These are phyloP conservation scores for Acanthamoeba lenticulata DNA, from an alignment of 208 protist genomes.

Conservation along the genomic window DNA sequence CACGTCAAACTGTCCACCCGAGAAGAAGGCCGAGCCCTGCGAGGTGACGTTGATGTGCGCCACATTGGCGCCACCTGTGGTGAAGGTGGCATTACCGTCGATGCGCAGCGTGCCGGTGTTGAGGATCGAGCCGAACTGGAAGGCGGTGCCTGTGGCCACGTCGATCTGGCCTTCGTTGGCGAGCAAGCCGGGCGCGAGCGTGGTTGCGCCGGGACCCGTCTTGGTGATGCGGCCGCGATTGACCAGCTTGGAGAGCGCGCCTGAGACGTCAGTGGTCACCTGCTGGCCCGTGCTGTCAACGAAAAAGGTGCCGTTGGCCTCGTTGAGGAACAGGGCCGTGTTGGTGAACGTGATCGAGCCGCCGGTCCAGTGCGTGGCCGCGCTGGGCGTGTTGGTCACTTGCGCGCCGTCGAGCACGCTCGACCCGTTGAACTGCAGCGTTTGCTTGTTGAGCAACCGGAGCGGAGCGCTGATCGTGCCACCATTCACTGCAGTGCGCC, in stretches of 20 bases:
- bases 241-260: not conserved
- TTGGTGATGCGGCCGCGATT: slow-evolving; percentile 20
- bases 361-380: not conserved
- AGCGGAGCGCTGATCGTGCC: slow-evolving; percentile 20
- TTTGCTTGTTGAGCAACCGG: not conserved
- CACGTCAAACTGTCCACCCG: not conserved
- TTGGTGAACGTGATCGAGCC: not conserved
- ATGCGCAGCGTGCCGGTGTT: slow-evolving; percentile 21
- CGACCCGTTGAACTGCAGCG: slow-evolving; percentile 32
- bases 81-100: not conserved
- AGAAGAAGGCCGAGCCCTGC: not conserved
- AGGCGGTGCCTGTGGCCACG: not conserved
- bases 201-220: not conserved
- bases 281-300: slow-evolving; percentile 8
- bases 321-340: slow-evolving; percentile 2
- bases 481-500: not conserved
- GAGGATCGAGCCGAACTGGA: not conserved
- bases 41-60: not conserved
- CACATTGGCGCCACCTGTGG: not conserved
- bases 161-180: not conserved
- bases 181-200: not conserved
- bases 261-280: not conserved
- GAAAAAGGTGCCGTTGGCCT: not conserved
- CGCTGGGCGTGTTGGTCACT: not conserved
- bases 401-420: not conserved